phyloP scores from a whole-genome alignment of 768 basidiomycete species.

The Kwoniella botswanensis region DNA sequence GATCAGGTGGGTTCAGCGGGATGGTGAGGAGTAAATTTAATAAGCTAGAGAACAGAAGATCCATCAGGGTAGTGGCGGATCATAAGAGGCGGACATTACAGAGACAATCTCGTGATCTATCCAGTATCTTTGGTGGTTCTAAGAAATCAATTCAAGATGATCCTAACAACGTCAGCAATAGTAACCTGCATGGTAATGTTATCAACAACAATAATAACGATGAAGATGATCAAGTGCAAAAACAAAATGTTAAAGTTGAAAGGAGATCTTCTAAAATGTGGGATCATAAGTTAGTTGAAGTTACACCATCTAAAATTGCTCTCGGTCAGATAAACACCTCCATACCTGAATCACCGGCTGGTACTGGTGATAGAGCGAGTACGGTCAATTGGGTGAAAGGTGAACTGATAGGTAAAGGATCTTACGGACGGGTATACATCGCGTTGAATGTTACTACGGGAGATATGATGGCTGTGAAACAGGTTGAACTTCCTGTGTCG shows the following conservation, averaged over 20 bases:
- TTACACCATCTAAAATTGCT: slow-evolving; percentile 73
- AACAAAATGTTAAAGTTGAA: slow-evolving; percentile 58
- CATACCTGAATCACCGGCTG: slow-evolving; percentile 44
- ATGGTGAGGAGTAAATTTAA: slow-evolving; percentile 43
- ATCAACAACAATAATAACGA: not conserved
- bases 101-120: slow-evolving; percentile 17
- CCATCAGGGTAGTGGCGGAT: slow-evolving; percentile 82
- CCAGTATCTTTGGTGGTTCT: not conserved
- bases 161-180: not conserved
- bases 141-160: not conserved
- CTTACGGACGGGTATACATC: slow-evolving; percentile 94
- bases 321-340: slow-evolving; percentile 37
- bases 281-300: slow-evolving; percentile 91
- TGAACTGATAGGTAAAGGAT: slow-evolving; percentile 94
- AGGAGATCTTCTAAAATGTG: slow-evolving; percentile 91
- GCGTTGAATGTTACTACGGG: slow-evolving; percentile 94
- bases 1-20: slow-evolving; percentile 11
- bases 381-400: slow-evolving; percentile 99
- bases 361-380: slow-evolving; percentile 61
- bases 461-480: slow-evolving; percentile 99
- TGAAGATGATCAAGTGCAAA: not conserved
- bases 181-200: not conserved
- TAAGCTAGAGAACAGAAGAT: slow-evolving; percentile 64
- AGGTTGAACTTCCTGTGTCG: slow-evolving; percentile 92
- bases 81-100: slow-evolving; percentile 30